Percentiles rank a stretch among this genome's conserved stretches.
Evolutionary conservation across 495 filamentous ascomycete species (phyloP).

Genomic region (Tuber magnatum): DNA sequence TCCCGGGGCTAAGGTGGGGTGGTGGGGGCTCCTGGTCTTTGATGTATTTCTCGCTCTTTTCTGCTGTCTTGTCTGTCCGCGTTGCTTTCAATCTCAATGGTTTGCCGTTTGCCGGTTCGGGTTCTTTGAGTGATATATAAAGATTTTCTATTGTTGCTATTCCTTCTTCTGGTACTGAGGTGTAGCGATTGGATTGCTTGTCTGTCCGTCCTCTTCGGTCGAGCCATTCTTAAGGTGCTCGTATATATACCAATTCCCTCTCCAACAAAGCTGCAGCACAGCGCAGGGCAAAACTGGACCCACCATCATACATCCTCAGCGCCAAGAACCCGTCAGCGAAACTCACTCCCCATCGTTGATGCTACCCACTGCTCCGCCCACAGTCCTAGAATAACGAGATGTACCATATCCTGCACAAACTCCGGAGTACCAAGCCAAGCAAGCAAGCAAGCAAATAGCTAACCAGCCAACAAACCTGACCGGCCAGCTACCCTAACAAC

Average conservation of each 20-base stretch:
- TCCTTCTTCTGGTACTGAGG: neutral
- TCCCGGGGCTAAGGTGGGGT: neutral
- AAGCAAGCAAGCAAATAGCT: neutral
- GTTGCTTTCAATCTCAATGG: neutral
- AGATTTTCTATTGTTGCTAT: neutral
- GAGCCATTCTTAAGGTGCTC: neutral
- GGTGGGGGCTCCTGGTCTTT: neutral
- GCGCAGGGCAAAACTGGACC: neutral
- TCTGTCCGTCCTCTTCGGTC: neutral
- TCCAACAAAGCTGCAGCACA: neutral
- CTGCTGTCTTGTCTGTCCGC: neutral
- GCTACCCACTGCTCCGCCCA: neutral
- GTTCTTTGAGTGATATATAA: neutral
- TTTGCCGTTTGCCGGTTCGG: neutral
- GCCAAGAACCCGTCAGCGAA: neutral
- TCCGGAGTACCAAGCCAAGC: neutral
- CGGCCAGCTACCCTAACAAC: neutral
- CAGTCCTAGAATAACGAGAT: neutral
- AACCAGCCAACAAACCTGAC: neutral
- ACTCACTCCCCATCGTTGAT: neutral
- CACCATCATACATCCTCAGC: neutral
- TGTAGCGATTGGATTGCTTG: neutral
- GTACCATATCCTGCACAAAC: neutral
- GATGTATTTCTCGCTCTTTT: neutral
- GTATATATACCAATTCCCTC: neutral